Base-by-base conservation (phyloP, 768 basidiomycete species). In the Kwoniella sp. region DNA sequence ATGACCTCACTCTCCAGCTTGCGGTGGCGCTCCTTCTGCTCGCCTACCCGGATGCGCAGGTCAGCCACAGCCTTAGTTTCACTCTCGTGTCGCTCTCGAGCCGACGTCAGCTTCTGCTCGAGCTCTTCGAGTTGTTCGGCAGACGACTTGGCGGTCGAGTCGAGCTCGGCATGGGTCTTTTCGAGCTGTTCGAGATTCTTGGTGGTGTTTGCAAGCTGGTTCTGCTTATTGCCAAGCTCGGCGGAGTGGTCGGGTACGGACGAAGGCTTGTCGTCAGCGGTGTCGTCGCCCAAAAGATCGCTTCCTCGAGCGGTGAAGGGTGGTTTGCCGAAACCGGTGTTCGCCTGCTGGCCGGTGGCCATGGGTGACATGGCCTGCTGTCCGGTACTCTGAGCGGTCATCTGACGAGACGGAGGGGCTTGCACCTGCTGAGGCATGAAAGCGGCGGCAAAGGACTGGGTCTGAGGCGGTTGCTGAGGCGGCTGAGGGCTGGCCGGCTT, bases 161-260 rank as follows among this genome's bases (percentile, higher is more conserved):
- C 89, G 25, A 88, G 73, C 7, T 80, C 75, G 32, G 74, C 77
- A 33, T 88, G 84, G 52, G 89, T 87, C 26, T 77, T 74, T 67
- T 84, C 82, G 25, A 85, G 76, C 2, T 80, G 78, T 31, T 84
- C 80, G 10, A 92, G 73, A 22, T 87, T 84, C 27, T 78, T 81
- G 46, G 80, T 84, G 3, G 90, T 93, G 11, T 86, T 88, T 60
- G 81, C 79, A 38, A 95, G 77, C 61, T 92, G 87, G 63, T 89
- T 91, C 73, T 85, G 85, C 19, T 83, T 75, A 67, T 95, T 92
- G 6, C 88, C 89, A 48, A 96, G 86, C 67, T 91, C 87, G 3
- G 83, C 87, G 25, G 87, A 88, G 53, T 81, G 81, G 61, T 90
- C 85, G 4, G 59, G 58, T 2, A 64, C 62, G 8, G 58, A 9